Base-by-base conservation (phyloP, 495 filamentous ascomycete genomes). In the Annulohypoxylon maeteangense region DNA sequence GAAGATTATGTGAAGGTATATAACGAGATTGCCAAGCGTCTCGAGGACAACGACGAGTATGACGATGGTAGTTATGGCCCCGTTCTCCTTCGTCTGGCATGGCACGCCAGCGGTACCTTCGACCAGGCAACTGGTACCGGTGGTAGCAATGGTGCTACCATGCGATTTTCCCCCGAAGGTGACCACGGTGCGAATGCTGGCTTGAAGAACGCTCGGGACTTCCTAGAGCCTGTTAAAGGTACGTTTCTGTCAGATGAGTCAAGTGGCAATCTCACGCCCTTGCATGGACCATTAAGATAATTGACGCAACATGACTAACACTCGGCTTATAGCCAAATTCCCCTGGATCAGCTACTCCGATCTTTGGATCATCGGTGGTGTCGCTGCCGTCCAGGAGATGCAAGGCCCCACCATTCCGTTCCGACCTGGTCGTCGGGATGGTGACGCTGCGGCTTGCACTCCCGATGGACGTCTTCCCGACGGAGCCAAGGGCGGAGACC, bases 1-100 rank as follows among this genome's bases (percentile, higher is more conserved):
- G 89, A 89, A 62, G 94, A 99, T 80, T 99, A 97, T 85, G 93
- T 98, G 87, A 91, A 92, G 82, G 93, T 98, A 67, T 99, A 99
- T 82, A 89, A 97, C 75, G 91, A 90, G 77, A 89, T 99, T 75
- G 93, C 95, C 38, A 80, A 84, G 74, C 82, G 83, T 32, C 83
- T 99, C 48, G 90, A 94, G 80, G 91, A 97, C 82, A 88, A 95
- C 75, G 93, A 95, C 68, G 93, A 97, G 65, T 98, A 98, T 76
- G 95, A 98, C 78, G 95, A 99, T 81, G 95, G 95, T 71, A 93
- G 90, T 83, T 99, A 97, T 77, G 95, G 93, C 62, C 95, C 95
- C 31, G 94, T 97, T 59, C 83, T 97, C 51, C 81, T 97, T 40
- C 89, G 93, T 76, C 87, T 96, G 74, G 92, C 92, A 55, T 96